Base-by-base conservation (phyloP, 75 land plant genomes). In the Azolla pinnata region DNA sequence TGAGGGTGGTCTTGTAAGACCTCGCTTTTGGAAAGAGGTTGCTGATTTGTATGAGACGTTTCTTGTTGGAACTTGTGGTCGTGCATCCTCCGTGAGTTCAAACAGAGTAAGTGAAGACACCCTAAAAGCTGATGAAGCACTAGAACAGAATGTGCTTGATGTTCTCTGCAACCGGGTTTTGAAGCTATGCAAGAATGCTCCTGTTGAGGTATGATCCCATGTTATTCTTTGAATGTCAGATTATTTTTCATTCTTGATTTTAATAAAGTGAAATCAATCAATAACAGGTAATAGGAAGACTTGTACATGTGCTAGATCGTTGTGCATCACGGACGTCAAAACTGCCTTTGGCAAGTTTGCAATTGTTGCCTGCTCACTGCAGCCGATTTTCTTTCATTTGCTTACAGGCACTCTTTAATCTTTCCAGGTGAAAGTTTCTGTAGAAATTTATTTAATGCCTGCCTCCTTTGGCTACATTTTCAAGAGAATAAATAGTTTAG, bases 261-360 rank as follows among this genome's bases (percentile, higher is more conserved):
- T n/a, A n/a, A n/a, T n/a, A n/a, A n/a, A n/a, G n/a, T n/a, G n/a
- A n/a, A n/a, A n/a, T n/a, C n/a, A n/a, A n/a, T n/a, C n/a, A n/a
- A n/a, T n/a, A n/a, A n/a, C 73, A 90, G 97, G 71, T 81, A 64
- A 59, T 90, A 46, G 73, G 76, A 61, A 56, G 86, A 57, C 63
- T 93, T 31, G 73, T 88, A 54, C 64, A 74, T 24, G 78, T 93
- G 18, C 60, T 93, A 29, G 98, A 93, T 64, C 86, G 77, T 4
- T 93, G 98, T 81, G 98, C 98, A 77, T 82, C 95, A 33, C 81
- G 98, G 25, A 93, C 96, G 29, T 81, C 84, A 51, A 75, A 73
- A 65, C 80, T 93, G 53, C 93, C 96, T 10, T 31, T 93, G 46
- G 83, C 73, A 63, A 85, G 79, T 45, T 90, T 84, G 33, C 81